phyloP scores from a whole-genome alignment of 441 rosid species.

The Bruguiera hainesii region DNA sequence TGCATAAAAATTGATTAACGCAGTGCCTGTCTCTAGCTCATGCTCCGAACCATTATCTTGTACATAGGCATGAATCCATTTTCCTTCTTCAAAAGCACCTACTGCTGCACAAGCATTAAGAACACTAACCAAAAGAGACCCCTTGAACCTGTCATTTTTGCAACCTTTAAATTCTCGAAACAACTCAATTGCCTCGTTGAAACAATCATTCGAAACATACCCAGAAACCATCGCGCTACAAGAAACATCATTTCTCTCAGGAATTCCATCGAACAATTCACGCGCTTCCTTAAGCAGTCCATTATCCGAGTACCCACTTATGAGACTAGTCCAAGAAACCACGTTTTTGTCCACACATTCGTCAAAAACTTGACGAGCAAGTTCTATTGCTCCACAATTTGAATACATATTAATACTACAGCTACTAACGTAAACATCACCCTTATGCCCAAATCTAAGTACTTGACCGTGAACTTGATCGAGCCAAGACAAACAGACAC shows the following conservation, averaged over 20 bases:
- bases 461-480: slow-evolving; percentile 23
- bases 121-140: slow-evolving; percentile 29
- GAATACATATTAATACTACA: slow-evolving; percentile 49
- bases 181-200: slow-evolving; percentile 23
- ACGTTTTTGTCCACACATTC: slow-evolving; percentile 39
- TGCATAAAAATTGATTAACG: slow-evolving; percentile 30
- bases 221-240: slow-evolving; percentile 32
- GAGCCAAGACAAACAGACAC: slow-evolving; percentile 20
- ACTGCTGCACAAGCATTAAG: slow-evolving; percentile 30
- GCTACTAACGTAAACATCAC: slow-evolving; percentile 50
- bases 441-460: slow-evolving; percentile 28
- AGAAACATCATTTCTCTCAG: slow-evolving; percentile 26
- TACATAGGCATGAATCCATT: slow-evolving; percentile 23
- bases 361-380: slow-evolving; percentile 48
- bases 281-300: slow-evolving; percentile 29
- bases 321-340: slow-evolving; percentile 56
- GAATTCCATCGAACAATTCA: slow-evolving; percentile 31
- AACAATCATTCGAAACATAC: slow-evolving; percentile 20
- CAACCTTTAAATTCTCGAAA: slow-evolving; percentile 26
- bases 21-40: slow-evolving; percentile 26
- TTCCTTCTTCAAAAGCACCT: slow-evolving; percentile 29
- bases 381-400: slow-evolving; percentile 33
- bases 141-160: slow-evolving; percentile 15
- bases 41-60: slow-evolving; percentile 13
- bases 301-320: slow-evolving; percentile 40